phyloP scores from a whole-genome alignment of 768 basidiomycete genomes.

The Holtermanniella nyarrowii region DNA sequence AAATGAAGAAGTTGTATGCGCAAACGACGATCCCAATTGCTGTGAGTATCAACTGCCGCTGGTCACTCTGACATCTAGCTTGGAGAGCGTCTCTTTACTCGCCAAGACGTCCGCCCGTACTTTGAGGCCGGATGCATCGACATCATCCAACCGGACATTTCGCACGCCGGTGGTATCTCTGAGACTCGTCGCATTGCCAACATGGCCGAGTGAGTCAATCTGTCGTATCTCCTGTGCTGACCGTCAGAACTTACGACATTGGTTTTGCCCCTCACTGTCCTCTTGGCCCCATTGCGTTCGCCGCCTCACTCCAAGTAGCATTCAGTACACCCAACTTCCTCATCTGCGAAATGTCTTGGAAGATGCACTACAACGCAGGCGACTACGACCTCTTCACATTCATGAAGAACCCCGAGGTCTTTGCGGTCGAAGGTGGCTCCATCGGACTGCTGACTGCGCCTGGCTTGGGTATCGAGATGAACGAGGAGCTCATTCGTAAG shows the following conservation, averaged over 20 bases:
- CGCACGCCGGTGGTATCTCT: constrained; percentile 47
- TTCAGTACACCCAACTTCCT: constrained; percentile 52
- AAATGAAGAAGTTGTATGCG: constrained; percentile 53
- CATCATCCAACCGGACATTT: constrained; percentile 59
- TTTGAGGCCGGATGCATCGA: constrained; percentile 55
- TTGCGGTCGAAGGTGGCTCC: constrained; percentile 50
- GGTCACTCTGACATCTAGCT: constrained; percentile 8
- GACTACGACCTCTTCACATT: constrained; percentile 53
- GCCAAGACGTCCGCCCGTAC: constrained; percentile 56
- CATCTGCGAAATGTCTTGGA: constrained; percentile 36
- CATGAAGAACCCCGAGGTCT: constrained; percentile 46
- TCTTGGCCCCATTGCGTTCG: constrained; percentile 58
- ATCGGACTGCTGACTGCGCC: constrained; percentile 48
- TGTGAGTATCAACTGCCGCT: constrained; percentile 41
- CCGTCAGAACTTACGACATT: constrained; percentile 51
- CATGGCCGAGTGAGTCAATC: constrained; percentile 45
- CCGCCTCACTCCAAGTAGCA: constrained; percentile 58
- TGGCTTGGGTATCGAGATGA: constrained; percentile 55
- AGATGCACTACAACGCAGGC: constrained; percentile 55
- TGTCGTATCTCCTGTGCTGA: background rate
- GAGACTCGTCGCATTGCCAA: constrained; percentile 53
- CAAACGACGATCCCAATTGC: constrained; percentile 55
- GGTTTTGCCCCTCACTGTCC: constrained; percentile 60
- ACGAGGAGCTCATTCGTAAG: constrained; percentile 50
- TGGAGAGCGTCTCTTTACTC: constrained; percentile 53